Base-by-base conservation (phyloP, 2,329 filamentous ascomycete genomes). In the Pseudogymnoascus sp. region DNA sequence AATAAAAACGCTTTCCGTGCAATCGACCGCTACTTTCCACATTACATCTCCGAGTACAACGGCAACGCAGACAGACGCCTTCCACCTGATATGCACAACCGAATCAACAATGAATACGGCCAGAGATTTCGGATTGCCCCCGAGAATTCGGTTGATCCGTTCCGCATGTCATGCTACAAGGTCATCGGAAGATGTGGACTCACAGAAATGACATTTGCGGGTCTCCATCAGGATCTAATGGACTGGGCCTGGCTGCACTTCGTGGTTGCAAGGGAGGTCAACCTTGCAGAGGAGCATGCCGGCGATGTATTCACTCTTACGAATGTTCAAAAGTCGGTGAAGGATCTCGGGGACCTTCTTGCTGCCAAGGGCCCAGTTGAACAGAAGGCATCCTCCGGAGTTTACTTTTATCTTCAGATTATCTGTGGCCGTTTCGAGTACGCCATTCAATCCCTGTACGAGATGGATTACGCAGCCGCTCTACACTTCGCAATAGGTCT, bases 101-200 rank as follows among this genome's bases (percentile, higher is more conserved):
- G 90, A 67, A 96, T 96, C 76, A 90, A 89, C 69, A 91, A 89
- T 67, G 93, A 97, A 73, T 97, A 96, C 75, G 89, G 89, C 61
- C 90, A 96, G 73, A 88, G 92, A 53, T 84, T 88, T 25, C 88
- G 91, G 67, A 91, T 96, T 70, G 90, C 90, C 0, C 90, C 91
- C 0, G 90, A 95, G 64, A 89, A 93, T 72, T 90, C 90, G 1
- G 87, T 96, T 67, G 95, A 99, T 74, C 95, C 95, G 25, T 99
- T 96, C 78, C 88, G 92, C 62, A 93, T 96, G 86, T 93, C 93
- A 59, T 97, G 95, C 75, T 97, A 97, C 82, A 97, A 99, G 81
- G 88, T 99, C 66, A 89, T 99, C 69, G 95, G 96, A 53, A 91
- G 87, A 53, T 88, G 86, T 69, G 87, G 89, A 70, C 77, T 89